These are phyloP conservation scores for Kwoniella heveanensis DNA, from an alignment of 768 basidiomycete species.

Conservation along the genomic window DNA sequence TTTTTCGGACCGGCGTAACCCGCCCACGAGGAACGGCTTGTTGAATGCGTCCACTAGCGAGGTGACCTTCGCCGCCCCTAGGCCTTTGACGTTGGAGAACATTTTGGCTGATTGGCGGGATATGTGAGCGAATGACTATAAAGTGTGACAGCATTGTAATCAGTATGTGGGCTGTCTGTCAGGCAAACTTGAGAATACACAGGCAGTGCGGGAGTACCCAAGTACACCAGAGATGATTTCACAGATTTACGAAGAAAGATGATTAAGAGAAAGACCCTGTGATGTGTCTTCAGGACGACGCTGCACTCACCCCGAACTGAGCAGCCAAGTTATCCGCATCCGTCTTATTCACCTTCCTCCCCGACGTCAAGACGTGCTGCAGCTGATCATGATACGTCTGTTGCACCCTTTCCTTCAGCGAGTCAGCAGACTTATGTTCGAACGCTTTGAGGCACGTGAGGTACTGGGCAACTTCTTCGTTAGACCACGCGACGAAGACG, in stretches of 20 bases:
- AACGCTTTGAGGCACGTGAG: slow-evolving; percentile 87
- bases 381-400: slow-evolving; percentile 82
- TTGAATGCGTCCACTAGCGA: slow-evolving; percentile 89
- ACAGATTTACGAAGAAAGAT: too few species aligned
- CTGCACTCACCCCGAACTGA: slow-evolving; percentile 81
- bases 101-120: slow-evolving; percentile 71
- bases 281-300: too few species aligned
- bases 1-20: slow-evolving; percentile 22
- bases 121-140: slow-evolving; percentile 82
- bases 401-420: slow-evolving; percentile 89
- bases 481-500: slow-evolving; percentile 87
- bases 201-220: too few species aligned
- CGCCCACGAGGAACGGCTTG: slow-evolving; percentile 66
- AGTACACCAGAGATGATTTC: too few species aligned
- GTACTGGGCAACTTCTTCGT: slow-evolving; percentile 90
- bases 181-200: too few species aligned
- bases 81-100: slow-evolving; percentile 81
- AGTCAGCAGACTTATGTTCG: slow-evolving; percentile 87
- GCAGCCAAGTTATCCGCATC: slow-evolving; percentile 90
- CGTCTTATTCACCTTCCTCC: slow-evolving; percentile 94
- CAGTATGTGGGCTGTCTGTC: too few species aligned
- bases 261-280: too few species aligned
- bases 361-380: slow-evolving; percentile 78
- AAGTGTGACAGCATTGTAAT: too few species aligned
- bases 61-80: slow-evolving; percentile 90